Evolutionary conservation across 108 stramenopile genomes (phyloP), one percentile per base, ranked within the genome.

Genomic region (Parietichytrium sp.): DNA sequence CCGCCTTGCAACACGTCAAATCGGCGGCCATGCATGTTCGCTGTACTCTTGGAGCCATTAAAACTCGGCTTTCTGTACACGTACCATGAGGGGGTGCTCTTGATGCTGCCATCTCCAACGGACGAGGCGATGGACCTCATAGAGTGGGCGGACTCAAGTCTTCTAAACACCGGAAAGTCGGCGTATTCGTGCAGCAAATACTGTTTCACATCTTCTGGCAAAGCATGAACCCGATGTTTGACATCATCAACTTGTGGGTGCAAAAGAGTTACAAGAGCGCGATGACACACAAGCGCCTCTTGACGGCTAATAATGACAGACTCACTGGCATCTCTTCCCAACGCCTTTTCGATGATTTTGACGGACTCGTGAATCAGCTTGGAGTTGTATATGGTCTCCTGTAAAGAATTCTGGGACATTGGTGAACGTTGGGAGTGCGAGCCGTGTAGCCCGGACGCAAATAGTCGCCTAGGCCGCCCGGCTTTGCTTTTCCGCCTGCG

Each of bases 151-250:
- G 61, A 72, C 33, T 36, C 61, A 1, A 72, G 3, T 27, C 61
- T 16, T 12, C 20, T 36, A 8, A 53, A 23, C 15, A 38, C 20
- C 16, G 61, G 61, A 29, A 6, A 7, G 38, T 72, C 61, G 13
- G 61, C 61, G 20, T 45, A 72, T 42, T 72, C 61, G 61, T 72
- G 33, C 20, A 72, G 61, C 7, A 72, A 42, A 45, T 72, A 72
- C 33, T 72, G 61, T 20, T 72, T 72, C 38, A 72, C 61, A 25
- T 72, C 61, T 33, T 72, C 61, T 6, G 61, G 20, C 15, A 72
- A 25, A 20, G 61, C 10, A 42, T 72, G 38, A 1, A 72, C 61
- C 13, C 61, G 18, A 6, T 20, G 33, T 42, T 72, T 72, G 20
- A 72, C 61, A 27, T 72, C 20, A 20, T 72, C 61, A 25, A 72